Base-by-base conservation (phyloP, 1,139 yeast species). In the Spencermartinsiella ligniputridi region DNA sequence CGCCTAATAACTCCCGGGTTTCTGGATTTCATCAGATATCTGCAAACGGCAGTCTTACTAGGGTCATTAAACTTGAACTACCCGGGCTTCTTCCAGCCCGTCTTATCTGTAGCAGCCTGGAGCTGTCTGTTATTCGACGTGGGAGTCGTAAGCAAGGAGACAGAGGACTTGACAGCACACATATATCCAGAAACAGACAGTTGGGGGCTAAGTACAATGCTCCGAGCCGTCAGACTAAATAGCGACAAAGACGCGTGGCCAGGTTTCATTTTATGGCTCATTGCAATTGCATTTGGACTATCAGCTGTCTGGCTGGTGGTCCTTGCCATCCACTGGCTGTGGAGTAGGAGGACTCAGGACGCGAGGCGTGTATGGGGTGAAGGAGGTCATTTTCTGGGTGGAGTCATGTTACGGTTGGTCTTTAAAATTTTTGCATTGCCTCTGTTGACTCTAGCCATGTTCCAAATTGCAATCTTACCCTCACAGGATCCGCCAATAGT, bases 61-160 rank as follows among this genome's bases (percentile, higher is more conserved):
- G 79, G 76, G 2, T 81, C 79, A 3, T 64, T 83, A 34, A 74
- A 75, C 51, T 59, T 83, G 22, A 66, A 69, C 27, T 83, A 78
- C 53, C 89, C 90, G 0, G 86, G 85, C 0, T 81, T 76, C 55
- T 76, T 72, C 49, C 83, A 77, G 53, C 85, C 85, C 0, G 61
- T 78, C 11, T 62, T 80, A 37, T 53, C 70, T 2, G 56, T 66
- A 1, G 48, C 65, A 11, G 55, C 71, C 17, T 73, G 78, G 78
- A 56, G 66, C 11, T 49, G 61, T 19, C 53, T 66, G 30, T 50
- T 63, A 39, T 66, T 66, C 44, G 57, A 56, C 21, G 45, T 48
- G 39, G 55, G 57, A 27, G 54, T 60, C 37, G 61, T 54, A 8
- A 52, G 58, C 11, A 21, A 40, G 37, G 19, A 25, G 17, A 35